These are phyloP conservation scores for Rhizoclosmatium sp. DNA, from an alignment of 192 early-diverging fungal genomes.

Conservation along the genomic window DNA sequence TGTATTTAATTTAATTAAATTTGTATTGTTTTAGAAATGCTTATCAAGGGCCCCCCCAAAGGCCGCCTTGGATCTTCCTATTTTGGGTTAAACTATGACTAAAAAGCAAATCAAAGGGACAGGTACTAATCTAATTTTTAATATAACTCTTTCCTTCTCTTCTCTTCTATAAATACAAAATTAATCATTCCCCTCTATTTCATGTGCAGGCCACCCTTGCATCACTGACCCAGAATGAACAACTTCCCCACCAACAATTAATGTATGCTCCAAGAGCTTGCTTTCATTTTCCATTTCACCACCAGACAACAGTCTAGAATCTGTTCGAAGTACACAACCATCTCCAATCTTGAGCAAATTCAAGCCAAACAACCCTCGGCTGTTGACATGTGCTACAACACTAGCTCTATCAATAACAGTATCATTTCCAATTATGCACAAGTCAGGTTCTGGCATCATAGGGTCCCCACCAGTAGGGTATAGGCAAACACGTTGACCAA, in stretches of 20 bases:
- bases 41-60: too few relatives aligned
- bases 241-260: slow-evolving; percentile 50
- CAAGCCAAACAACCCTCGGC: slow-evolving; percentile 51
- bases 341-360: slow-evolving; percentile 52
- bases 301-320: slow-evolving; percentile 54
- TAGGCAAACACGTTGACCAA: slow-evolving; percentile 53
- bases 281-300: slow-evolving; percentile 37
- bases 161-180: too few relatives aligned
- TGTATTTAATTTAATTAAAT: too few relatives aligned
- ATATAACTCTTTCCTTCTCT: too few relatives aligned
- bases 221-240: slow-evolving; percentile 39
- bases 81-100: too few relatives aligned
- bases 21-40: too few relatives aligned
- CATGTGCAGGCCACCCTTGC: slow-evolving; percentile 51
- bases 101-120: too few relatives aligned
- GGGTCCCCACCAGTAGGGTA: slow-evolving; percentile 57
- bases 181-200: background rate
- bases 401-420: slow-evolving; percentile 52
- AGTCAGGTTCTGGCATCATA: slow-evolving; percentile 62
- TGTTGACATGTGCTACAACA: slow-evolving; percentile 55
- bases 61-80: too few relatives aligned
- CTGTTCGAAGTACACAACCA: slow-evolving; percentile 44
- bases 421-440: slow-evolving; percentile 52
- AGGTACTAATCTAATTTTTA: too few relatives aligned
- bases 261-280: slow-evolving; percentile 48